Conservation (phyloP, 179 eudicot genomes). For the Vitellaria paradoxa region DNA sequence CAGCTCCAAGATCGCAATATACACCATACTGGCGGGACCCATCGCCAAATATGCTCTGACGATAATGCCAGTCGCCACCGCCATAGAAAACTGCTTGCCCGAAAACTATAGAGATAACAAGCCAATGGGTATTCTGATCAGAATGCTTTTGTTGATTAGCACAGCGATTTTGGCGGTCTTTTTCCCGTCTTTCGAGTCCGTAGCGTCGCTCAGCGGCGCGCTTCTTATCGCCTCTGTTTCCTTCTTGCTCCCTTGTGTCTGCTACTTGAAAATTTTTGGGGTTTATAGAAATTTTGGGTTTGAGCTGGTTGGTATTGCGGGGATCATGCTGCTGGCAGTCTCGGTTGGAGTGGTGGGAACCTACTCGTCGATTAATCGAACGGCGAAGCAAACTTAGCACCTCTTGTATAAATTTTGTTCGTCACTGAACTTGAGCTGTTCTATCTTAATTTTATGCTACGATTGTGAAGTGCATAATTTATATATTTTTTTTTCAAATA, state of each 20-base stretch:
- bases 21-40: constrained; percentile 25
- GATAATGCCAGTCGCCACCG: constrained; percentile 14
- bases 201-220: constrained; percentile 22
- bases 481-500: no score
- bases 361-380: constrained; percentile 19
- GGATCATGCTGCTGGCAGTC: constrained; percentile 18
- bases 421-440: not conserved
- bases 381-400: constrained; percentile 15
- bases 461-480: no score
- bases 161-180: constrained; percentile 15
- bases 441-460: no score
- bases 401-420: not conserved
- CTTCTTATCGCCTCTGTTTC: constrained; percentile 17
- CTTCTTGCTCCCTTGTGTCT: constrained; percentile 27
- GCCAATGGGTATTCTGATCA: constrained; percentile 9
- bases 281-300: constrained; percentile 17
- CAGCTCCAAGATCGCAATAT: constrained; percentile 29
- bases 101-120: constrained; percentile 14
- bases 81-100: constrained; percentile 18
- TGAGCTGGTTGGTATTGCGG: constrained; percentile 22
- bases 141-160: constrained; percentile 19
- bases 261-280: constrained; percentile 25
- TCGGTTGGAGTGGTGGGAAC: constrained; percentile 23
- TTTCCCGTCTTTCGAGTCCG: constrained; percentile 24
- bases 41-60: constrained; percentile 22